Evolutionary conservation across 2,329 filamentous ascomycete species (phyloP).

Genomic region (Ascochyta lentis): DNA sequence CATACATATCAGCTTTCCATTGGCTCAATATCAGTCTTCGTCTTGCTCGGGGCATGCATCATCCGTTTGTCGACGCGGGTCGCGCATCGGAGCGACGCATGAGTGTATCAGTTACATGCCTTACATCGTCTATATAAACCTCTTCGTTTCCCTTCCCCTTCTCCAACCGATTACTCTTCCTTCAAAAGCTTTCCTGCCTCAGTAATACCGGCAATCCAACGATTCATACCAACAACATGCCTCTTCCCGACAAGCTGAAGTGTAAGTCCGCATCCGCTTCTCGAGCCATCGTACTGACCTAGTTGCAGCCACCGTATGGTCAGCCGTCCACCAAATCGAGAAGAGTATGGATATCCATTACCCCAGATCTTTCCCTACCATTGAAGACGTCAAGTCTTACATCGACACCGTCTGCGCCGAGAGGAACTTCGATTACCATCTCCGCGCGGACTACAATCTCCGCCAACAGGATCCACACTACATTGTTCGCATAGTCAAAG

Average conservation of each 20-base stretch:
- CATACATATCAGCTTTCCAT: not conserved
- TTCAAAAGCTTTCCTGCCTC: not conserved
- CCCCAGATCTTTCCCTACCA: slow-evolving; percentile 9
- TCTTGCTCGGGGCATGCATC: not conserved
- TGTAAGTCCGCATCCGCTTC: not conserved
- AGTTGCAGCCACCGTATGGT: not conserved
- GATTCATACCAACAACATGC: not conserved
- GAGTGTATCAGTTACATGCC: not conserved
- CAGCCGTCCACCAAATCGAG: not conserved
- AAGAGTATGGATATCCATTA: slow-evolving; percentile 1
- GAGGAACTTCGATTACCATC: not conserved
- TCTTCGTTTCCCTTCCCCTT: not conserved
- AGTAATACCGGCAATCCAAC: not conserved
- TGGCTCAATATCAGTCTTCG: not conserved
- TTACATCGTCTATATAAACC: not conserved
- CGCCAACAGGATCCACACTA: not conserved
- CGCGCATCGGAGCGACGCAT: not conserved
- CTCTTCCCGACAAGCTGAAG: not conserved
- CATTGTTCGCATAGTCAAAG: not conserved
- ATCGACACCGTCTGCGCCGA: not conserved
- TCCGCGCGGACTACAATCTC: not conserved
- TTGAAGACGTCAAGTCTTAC: slow-evolving; percentile 14
- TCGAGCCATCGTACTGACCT: not conserved
- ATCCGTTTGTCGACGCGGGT: not conserved
- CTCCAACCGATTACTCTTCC: not conserved